phyloP scores from a whole-genome alignment of 805 yeast species.

The Komagataella mondaviorum region DNA sequence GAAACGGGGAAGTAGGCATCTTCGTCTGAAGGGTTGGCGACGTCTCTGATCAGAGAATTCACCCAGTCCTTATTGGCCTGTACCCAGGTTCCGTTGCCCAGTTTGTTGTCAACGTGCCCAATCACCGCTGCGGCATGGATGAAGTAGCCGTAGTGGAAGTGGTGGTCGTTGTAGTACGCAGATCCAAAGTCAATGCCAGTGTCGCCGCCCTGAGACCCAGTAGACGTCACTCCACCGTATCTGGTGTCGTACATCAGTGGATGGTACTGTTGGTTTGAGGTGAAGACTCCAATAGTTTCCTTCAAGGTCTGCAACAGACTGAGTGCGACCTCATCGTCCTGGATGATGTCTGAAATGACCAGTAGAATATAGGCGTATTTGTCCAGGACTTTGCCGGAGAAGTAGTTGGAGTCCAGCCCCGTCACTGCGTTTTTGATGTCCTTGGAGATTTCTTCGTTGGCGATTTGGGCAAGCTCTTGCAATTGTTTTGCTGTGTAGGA shows the following conservation, averaged over 20 bases:
- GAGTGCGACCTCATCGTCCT: slow-evolving; percentile 27
- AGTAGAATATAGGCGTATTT: slow-evolving; percentile 44
- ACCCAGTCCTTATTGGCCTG: slow-evolving; percentile 35
- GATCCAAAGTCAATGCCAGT: slow-evolving; percentile 34
- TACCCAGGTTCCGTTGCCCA: slow-evolving; percentile 38
- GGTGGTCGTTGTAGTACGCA: slow-evolving; percentile 42
- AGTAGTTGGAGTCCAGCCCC: slow-evolving; percentile 28
- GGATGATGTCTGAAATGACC: slow-evolving; percentile 32
- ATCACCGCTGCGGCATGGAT: slow-evolving; percentile 53
- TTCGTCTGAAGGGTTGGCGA: slow-evolving; percentile 40
- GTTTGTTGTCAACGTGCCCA: slow-evolving; percentile 36
- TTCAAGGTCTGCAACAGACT: slow-evolving; percentile 34
- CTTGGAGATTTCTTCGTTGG: slow-evolving; percentile 27
- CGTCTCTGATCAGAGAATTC: slow-evolving; percentile 49
- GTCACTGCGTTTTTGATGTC: slow-evolving; percentile 28
- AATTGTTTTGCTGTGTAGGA: slow-evolving; percentile 30
- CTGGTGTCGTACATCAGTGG: slow-evolving; percentile 44
- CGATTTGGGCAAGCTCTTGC: slow-evolving; percentile 26
- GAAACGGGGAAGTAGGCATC: slow-evolving; percentile 53
- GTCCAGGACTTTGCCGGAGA: slow-evolving; percentile 39
- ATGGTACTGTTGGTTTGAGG: slow-evolving; percentile 26
- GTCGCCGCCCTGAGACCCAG: slow-evolving; percentile 30
- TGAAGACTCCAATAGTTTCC: slow-evolving; percentile 27
- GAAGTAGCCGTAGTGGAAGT: slow-evolving; percentile 42
- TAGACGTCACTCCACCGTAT: slow-evolving; percentile 43